These are phyloP conservation scores for Penicillium ochrochloron DNA, from an alignment of 495 filamentous ascomycete genomes.

Conservation along the genomic window DNA sequence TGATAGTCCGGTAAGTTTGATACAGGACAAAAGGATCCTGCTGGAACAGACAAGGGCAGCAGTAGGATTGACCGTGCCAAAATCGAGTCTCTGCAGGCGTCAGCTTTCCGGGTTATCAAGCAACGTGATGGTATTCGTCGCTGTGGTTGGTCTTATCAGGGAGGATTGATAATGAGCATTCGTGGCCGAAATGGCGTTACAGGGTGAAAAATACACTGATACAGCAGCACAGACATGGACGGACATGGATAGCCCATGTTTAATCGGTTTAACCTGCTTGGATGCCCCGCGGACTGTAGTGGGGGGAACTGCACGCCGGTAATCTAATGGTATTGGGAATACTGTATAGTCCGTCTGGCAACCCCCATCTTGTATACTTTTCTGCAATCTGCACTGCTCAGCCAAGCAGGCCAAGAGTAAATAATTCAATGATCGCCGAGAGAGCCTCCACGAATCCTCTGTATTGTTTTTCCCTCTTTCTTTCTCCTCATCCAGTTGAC, in stretches of 20 bases:
- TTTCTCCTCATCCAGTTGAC: neutral
- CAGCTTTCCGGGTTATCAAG: slow-evolving; percentile 15
- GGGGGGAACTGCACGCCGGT: neutral
- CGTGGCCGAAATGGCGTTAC: slow-evolving; percentile 30
- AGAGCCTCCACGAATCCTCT: neutral
- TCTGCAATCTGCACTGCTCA: neutral
- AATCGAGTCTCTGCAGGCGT: neutral
- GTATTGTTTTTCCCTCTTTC: slow-evolving; percentile 12
- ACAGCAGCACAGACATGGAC: neutral
- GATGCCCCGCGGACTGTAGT: neutral
- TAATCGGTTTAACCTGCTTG: neutral
- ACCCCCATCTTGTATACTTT: neutral
- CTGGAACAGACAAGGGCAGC: neutral
- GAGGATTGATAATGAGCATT: slow-evolving; percentile 32
- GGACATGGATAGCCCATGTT: neutral
- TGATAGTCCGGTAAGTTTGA: slow-evolving; percentile 6
- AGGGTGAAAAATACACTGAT: neutral
- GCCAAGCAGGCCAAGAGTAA: slow-evolving; percentile 13
- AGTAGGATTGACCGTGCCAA: neutral
- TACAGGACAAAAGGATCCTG: neutral
- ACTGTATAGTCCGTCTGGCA: slow-evolving; percentile 1
- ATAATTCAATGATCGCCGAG: slow-evolving; percentile 11
- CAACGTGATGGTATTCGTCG: slow-evolving; percentile 35
- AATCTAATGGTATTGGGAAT: neutral
- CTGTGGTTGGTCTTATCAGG: slow-evolving; percentile 47